Percentiles rank a stretch among this genome's conserved stretches.
phyloP scores from a whole-genome alignment of 371 early-diverging fungal genomes.

The Capillidium heterosporum region DNA sequence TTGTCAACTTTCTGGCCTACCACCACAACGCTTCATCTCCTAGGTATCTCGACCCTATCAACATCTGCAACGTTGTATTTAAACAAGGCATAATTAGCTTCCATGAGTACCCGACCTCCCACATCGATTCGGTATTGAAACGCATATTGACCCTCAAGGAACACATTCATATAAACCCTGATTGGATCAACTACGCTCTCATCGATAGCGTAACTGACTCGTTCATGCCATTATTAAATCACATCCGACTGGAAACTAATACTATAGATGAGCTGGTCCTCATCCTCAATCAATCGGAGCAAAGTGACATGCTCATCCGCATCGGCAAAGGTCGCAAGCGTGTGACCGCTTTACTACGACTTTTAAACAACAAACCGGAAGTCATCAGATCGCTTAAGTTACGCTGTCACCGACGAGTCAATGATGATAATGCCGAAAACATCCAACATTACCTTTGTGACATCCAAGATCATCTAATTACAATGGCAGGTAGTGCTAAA shows the following conservation, averaged over 20 bases:
- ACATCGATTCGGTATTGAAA: constrained; percentile 36
- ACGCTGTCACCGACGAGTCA: constrained; percentile 29
- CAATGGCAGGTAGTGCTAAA: constrained; percentile 78
- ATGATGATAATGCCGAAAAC: constrained; percentile 20
- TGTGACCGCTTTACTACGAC: constrained; percentile 55
- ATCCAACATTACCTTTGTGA: constrained; percentile 68
- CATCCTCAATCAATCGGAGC: constrained; percentile 48
- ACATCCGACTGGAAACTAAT: constrained; percentile 73
- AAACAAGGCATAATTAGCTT: constrained; percentile 38
- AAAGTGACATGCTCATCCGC: constrained; percentile 69
- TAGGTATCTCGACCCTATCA: constrained; percentile 56
- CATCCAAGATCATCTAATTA: constrained; percentile 89
- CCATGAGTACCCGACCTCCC: constrained; percentile 35
- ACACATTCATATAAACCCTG: constrained; percentile 38
- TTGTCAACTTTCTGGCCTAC: constrained; percentile 68
- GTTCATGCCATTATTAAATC: constrained; percentile 58
- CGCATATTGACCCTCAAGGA: constrained; percentile 41
- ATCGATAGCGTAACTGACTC: constrained; percentile 74
- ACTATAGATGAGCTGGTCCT: constrained; percentile 79
- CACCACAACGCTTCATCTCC: constrained; percentile 46
- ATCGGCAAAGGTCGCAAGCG: constrained; percentile 69
- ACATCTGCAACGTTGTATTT: constrained; percentile 66
- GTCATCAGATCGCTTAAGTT: constrained; percentile 51
- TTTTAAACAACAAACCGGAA: constrained; percentile 65
- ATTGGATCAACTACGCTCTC: constrained; percentile 82